Evolutionary conservation across 1,284 basidiomycete species (phyloP).

Genomic region (Lentinus polychrous): DNA sequence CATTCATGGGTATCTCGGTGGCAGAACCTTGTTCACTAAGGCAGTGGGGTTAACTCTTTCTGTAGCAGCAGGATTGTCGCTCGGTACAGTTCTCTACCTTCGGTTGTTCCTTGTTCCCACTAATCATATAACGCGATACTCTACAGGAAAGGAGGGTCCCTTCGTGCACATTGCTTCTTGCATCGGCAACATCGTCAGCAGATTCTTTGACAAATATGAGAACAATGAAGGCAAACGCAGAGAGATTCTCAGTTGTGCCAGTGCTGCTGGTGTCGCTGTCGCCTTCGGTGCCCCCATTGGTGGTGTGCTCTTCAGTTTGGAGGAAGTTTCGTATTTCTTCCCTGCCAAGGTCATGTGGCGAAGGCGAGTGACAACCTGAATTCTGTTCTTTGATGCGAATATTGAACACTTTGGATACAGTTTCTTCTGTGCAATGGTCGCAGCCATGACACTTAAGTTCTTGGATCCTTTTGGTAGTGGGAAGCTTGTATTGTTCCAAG

Average conservation of each 20-base stretch:
- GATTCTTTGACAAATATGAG: conserved; percentile 81
- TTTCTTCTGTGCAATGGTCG: conserved; percentile 95
- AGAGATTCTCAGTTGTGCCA: conserved; percentile 88
- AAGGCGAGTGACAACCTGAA: conserved; percentile 42
- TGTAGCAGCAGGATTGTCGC: conserved; percentile 84
- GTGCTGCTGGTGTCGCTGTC: conserved; percentile 88
- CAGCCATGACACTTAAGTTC: conserved; percentile 81
- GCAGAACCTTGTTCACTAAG: conserved; percentile 88
- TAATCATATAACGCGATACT: conserved; percentile 11
- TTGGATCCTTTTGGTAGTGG: conserved; percentile 90
- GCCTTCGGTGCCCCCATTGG: conserved; percentile 92
- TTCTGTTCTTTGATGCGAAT: background rate
- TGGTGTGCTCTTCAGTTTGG: conserved; percentile 86
- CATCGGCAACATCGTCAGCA: conserved; percentile 90
- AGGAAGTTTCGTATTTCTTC: conserved; percentile 95
- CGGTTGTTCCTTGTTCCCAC: conserved; percentile 13
- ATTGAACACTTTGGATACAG: conserved; percentile 27
- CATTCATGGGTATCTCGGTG: conserved; percentile 94
- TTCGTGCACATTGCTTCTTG: conserved; percentile 96
- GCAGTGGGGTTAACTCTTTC: conserved; percentile 84
- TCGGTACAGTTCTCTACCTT: conserved; percentile 55
- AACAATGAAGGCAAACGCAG: conserved; percentile 91
- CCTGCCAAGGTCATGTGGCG: conserved; percentile 94
- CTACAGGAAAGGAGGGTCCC: conserved; percentile 82
- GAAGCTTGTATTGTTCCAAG: conserved; percentile 82